These are phyloP conservation scores for Wilcoxina mikolae DNA, from an alignment of 495 filamentous ascomycete genomes.

Conservation along the genomic window DNA sequence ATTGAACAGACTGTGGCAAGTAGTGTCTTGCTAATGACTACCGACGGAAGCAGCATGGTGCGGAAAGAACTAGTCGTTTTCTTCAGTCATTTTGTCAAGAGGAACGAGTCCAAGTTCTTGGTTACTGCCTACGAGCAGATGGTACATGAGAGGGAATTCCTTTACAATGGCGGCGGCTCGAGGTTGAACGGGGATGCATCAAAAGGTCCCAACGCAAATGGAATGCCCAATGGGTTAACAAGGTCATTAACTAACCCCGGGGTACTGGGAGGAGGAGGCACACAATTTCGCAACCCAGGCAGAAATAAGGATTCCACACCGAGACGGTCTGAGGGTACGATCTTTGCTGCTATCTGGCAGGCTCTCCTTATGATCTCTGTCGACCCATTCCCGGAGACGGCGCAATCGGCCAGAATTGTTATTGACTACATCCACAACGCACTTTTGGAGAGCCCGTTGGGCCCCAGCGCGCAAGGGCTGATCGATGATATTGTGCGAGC, in stretches of 20 bases:
- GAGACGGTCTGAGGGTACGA: constrained; percentile 64
- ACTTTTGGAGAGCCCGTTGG: constrained; percentile 63
- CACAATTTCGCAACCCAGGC: constrained; percentile 7
- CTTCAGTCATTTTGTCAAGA: constrained; percentile 76
- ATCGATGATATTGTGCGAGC: constrained; percentile 60
- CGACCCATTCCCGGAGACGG: constrained; percentile 88
- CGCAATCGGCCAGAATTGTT: constrained; percentile 62
- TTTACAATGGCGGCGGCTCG: constrained; percentile 13
- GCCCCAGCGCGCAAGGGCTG: constrained; percentile 48
- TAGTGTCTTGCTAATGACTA: constrained; percentile 68
- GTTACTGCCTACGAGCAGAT: constrained; percentile 87
- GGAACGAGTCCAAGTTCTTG: constrained; percentile 83
- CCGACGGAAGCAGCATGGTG: constrained; percentile 84
- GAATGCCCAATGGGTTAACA: not conserved
- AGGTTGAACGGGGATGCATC: not conserved
- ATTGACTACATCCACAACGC: constrained; percentile 70
- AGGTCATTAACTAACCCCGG: constrained; percentile 19
- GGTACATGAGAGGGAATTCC: constrained; percentile 61
- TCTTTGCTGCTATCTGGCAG: constrained; percentile 87
- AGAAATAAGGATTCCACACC: constrained; percentile 20
- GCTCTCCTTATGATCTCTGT: constrained; percentile 79
- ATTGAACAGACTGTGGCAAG: constrained; percentile 81
- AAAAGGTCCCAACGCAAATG: not conserved
- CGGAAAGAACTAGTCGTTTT: constrained; percentile 85
- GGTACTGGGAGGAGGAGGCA: constrained; percentile 13